Evolutionary conservation across 306 rosid species (phyloP).

Genomic region (Cicer bijugum): DNA sequence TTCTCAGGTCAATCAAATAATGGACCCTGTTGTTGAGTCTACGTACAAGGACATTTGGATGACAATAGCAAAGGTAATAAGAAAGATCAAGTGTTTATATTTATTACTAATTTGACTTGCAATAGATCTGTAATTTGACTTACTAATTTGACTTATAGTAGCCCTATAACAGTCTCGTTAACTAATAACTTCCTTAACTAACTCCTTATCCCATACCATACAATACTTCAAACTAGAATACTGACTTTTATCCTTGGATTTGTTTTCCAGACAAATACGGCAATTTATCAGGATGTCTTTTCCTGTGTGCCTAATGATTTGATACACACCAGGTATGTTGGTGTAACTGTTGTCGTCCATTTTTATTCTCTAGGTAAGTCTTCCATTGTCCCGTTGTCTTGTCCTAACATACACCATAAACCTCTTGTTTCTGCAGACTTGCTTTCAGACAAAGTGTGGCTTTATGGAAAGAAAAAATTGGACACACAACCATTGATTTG

Average conservation of each 20-base stretch:
- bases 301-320: slow-evolving; percentile 90
- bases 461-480: slow-evolving; percentile 74
- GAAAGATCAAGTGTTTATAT: slow-evolving; percentile 13
- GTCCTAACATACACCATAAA: slow-evolving; percentile 42
- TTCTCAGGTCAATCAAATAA: slow-evolving; percentile 66
- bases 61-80: slow-evolving; percentile 87
- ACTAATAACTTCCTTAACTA: no score
- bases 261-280: slow-evolving; percentile 73
- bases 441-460: slow-evolving; percentile 77
- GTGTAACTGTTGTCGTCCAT: slow-evolving; percentile 7
- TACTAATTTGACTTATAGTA: neutral
- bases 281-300: slow-evolving; percentile 89
- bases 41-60: slow-evolving; percentile 93
- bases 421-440: slow-evolving; percentile 52
- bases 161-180: no score
- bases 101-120: neutral
- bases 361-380: slow-evolving; percentile 13
- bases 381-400: slow-evolving; percentile 25
- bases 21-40: slow-evolving; percentile 81
- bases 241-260: slow-evolving; percentile 37
- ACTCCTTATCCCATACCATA: neutral
- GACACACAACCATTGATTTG: slow-evolving; percentile 85
- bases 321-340: slow-evolving; percentile 74
- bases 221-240: slow-evolving; percentile 1
- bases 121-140: neutral